A percentile compares a stretch with the other conserved stretches of the same genome.
Evolutionary conservation across 352 stramenopile genomes (phyloP).

Genomic region (Pythium sukuiense): DNA sequence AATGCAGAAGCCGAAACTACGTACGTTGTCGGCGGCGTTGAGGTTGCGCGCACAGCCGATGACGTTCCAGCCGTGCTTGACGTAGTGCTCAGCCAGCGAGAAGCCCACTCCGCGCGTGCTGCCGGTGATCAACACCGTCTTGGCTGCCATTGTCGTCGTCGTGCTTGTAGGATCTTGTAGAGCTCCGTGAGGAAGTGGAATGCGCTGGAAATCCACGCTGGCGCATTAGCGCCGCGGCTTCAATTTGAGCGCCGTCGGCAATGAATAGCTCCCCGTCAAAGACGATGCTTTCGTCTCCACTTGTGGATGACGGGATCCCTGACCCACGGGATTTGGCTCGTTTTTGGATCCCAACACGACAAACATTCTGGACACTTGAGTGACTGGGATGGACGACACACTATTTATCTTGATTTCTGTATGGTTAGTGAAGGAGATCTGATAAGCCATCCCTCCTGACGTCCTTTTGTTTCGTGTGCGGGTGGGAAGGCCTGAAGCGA

Average conservation of each 20-base stretch:
- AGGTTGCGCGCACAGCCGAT: conserved; percentile 21
- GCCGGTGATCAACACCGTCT: conserved; percentile 31
- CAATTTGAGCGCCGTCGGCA: conserved; percentile 11
- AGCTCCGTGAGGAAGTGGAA: neutral
- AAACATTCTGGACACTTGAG: conserved; percentile 7
- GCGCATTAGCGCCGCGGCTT: neutral
- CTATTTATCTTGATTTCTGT: neutral
- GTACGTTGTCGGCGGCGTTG: conserved; percentile 16
- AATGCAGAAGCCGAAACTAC: neutral
- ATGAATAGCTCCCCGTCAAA: neutral
- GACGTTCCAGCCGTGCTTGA: conserved; percentile 29
- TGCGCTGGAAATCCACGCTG: neutral
- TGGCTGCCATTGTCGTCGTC: neutral
- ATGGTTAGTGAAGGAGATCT: neutral
- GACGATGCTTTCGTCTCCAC: conserved; percentile 12
- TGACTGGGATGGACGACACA: conserved; percentile 17
- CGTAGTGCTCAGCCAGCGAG: conserved; percentile 31
- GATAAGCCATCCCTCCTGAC: conserved; percentile 6
- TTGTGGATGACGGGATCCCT: conserved; percentile 2
- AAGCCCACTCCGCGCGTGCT: conserved; percentile 36
- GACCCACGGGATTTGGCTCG: too few relatives aligned
- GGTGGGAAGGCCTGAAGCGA: neutral
- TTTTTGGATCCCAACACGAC: conserved; percentile 8
- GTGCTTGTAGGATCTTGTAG: neutral
- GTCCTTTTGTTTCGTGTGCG: conserved; percentile 24